These are phyloP conservation scores for Didymosphaeria variabile DNA, from an alignment of 2,329 filamentous ascomycete genomes.

Conservation along the genomic window DNA sequence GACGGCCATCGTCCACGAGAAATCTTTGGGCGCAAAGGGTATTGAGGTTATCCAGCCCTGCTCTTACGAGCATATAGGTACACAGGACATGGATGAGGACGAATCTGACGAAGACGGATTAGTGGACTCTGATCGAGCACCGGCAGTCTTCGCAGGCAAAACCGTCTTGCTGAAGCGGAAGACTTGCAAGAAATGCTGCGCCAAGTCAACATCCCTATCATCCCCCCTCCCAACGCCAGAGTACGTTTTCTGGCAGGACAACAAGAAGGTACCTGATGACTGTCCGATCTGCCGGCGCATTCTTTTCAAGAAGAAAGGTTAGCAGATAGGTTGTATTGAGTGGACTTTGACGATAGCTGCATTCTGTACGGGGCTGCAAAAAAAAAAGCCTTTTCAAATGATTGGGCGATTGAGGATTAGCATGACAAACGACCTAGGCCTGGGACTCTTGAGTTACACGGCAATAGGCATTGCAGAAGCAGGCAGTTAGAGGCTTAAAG, in stretches of 20 bases:
- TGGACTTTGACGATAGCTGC: not conserved
- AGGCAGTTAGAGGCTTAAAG: not conserved
- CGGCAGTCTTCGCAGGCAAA: not conserved
- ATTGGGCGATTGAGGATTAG: not conserved
- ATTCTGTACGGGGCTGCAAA: no score
- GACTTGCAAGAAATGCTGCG: not conserved
- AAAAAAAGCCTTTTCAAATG: not conserved
- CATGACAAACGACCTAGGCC: not conserved
- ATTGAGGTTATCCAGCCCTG: conserved; percentile 12
- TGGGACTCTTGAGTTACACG: not conserved
- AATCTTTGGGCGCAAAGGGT: not conserved
- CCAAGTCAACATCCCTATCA: not conserved
- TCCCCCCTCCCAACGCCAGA: not conserved
- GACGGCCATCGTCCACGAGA: not conserved
- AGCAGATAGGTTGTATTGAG: not conserved
- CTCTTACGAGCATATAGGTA: not conserved
- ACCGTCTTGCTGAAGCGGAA: conserved; percentile 3
- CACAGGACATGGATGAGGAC: not conserved
- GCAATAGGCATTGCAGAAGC: not conserved
- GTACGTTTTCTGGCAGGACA: conserved; percentile 18
- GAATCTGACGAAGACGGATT: not conserved
- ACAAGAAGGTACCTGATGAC: not conserved
- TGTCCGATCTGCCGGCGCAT: conserved; percentile 16
- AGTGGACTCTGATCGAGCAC: not conserved
- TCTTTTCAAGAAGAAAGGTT: conserved; percentile 15